Base-by-base conservation (phyloP, 192 early-diverging fungal species). In the Coemansia sp. region DNA sequence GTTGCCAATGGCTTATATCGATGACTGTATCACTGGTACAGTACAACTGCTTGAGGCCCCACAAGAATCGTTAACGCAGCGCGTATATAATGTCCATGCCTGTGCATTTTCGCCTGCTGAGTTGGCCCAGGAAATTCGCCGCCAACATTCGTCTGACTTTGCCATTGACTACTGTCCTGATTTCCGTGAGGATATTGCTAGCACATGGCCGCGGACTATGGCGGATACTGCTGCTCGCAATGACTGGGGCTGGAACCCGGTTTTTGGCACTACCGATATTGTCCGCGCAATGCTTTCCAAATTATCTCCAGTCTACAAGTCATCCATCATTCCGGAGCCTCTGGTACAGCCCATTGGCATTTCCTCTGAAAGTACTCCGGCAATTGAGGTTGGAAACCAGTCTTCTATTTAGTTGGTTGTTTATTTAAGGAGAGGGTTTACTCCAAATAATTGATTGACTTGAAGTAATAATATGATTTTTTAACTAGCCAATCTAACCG, bases 231-330 rank as follows among this genome's bases (percentile, higher is more conserved):
- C 77, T 14, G 87, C 87, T 14, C 69, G 87, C 49, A 68, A 58
- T 26, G 87, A 88, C 64, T 88, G 85, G 80, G 87, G 85, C 41
- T 88, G 87, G 87, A 85, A 83, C 68, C 85, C 84, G 28, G 50
- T 83, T 58, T 83, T 71, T 62, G 85, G 82, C 53, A 74, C 83
- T 28, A 54, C 84, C 21, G 83, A 73, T n/a, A 88, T 87, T 77
- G 81, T 83, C 47, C 79, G 83, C 58, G 56, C 72, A 23, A 88
- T 88, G 87, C 64, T 88, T 47, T 71, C 71, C 55, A 86, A 83
- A 73, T 80, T 86, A 31, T 56, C 68, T 9, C 78, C 83, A 8
- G 77, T 81, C 14, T 83, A 84, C 47, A 54, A 54, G 16, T 14
- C 38, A 9, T 44, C 38, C 16, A 14, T 16, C 14, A 3, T 14